These are phyloP conservation scores for Bipolaris gigantea DNA, from an alignment of 2,329 filamentous ascomycete genomes.

Conservation along the genomic window DNA sequence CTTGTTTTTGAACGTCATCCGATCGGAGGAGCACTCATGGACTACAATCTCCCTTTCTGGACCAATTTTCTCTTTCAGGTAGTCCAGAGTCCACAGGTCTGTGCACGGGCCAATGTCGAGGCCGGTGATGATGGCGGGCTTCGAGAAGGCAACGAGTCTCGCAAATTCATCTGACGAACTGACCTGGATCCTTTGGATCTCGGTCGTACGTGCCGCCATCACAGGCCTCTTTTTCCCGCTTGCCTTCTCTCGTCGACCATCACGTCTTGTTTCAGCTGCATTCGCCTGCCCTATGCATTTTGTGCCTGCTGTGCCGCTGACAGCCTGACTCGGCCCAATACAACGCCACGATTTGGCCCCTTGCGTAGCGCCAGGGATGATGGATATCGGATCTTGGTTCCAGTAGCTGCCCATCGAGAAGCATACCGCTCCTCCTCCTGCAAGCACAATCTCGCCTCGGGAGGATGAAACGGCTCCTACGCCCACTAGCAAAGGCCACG, in stretches of 20 bases:
- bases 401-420: constrained; percentile 90
- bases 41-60: constrained; percentile 63
- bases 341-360: constrained; percentile 24
- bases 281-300: constrained; percentile 10
- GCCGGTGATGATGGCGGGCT: constrained; percentile 67
- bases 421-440: constrained; percentile 83
- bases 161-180: constrained; percentile 61
- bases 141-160: constrained; percentile 58
- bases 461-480: constrained; percentile 58
- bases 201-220: constrained; percentile 13
- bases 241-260: constrained; percentile 15
- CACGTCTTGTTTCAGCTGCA: constrained; percentile 9
- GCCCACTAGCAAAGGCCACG: constrained; percentile 72
- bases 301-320: constrained; percentile 14
- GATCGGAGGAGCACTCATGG: constrained; percentile 66
- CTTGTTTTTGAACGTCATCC: constrained; percentile 80
- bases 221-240: constrained; percentile 9
- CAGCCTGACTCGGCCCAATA: constrained; percentile 11
- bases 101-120: constrained; percentile 69
- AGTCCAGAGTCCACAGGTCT: constrained; percentile 67
- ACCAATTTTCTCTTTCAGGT: constrained; percentile 59
- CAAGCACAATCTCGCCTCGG: constrained; percentile 59
- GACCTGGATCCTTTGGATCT: constrained; percentile 58
- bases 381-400: constrained; percentile 54
- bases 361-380: constrained; percentile 20